Conservation (phyloP, 768 basidiomycete species). For the Termitomyces sp. region DNA sequence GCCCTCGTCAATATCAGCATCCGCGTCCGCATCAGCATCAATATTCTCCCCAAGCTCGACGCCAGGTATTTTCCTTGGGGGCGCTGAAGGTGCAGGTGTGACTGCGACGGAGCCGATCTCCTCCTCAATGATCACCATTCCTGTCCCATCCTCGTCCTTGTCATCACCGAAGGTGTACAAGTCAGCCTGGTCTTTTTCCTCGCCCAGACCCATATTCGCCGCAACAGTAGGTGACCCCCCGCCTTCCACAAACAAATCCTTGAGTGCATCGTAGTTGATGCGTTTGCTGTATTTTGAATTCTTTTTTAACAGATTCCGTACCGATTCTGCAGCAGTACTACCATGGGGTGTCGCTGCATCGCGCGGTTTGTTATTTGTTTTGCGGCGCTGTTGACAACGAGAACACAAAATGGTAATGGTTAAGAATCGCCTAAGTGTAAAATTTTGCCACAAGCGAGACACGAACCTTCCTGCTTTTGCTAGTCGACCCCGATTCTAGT, state of each 20-base stretch:
- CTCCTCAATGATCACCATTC: constrained; percentile 42
- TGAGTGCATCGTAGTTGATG: constrained; percentile 91
- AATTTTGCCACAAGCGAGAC: constrained; percentile 33
- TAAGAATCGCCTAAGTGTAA: constrained; percentile 20
- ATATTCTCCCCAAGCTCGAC: constrained; percentile 19
- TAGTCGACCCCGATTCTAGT: constrained; percentile 33
- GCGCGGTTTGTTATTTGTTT: constrained; percentile 57
- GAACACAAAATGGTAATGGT: constrained; percentile 8
- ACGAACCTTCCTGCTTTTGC: constrained; percentile 80
- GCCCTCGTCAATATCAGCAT: constrained; percentile 41
- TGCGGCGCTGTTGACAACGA: constrained; percentile 55
- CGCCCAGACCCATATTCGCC: constrained; percentile 29
- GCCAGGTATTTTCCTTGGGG: constrained; percentile 20
- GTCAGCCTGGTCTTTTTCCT: constrained; percentile 44
- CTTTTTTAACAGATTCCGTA: constrained; percentile 76
- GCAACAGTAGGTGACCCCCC: constrained; percentile 27
- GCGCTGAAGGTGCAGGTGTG: constrained; percentile 18
- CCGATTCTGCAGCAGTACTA: constrained; percentile 72
- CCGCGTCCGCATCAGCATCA: constrained; percentile 18
- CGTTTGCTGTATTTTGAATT: constrained; percentile 87
- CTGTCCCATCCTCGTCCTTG: constrained; percentile 30
- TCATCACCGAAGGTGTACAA: constrained; percentile 40
- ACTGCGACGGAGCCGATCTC: constrained; percentile 25
- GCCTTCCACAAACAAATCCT: constrained; percentile 66
- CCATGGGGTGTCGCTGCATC: constrained; percentile 73